Percentiles rank a stretch among this genome's conserved stretches.
Evolutionary conservation across 2,329 filamentous ascomycete species (phyloP).

Genomic region (Dryadomyces quercus-mongolicae): DNA sequence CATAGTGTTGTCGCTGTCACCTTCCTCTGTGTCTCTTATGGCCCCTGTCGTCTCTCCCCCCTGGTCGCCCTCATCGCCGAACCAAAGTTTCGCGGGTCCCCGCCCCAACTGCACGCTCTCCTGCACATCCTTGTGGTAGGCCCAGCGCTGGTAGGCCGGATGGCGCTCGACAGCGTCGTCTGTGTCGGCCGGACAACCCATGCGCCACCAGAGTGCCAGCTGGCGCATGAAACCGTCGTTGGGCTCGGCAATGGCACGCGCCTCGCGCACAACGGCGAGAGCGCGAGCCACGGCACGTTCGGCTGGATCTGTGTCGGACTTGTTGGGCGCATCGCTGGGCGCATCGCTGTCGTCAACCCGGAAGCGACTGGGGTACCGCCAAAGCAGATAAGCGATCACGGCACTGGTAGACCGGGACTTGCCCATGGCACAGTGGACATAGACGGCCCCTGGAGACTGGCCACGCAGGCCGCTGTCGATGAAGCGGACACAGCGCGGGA

Average conservation of each 20-base stretch:
- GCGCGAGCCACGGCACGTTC: conserved; percentile 44
- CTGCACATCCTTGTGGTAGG: conserved; percentile 41
- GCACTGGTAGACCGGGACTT: conserved; percentile 85
- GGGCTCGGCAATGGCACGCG: conserved; percentile 70
- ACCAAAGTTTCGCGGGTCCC: conserved; percentile 72
- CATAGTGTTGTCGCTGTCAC: neutral
- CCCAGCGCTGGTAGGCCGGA: conserved; percentile 67
- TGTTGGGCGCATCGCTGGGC: too few relatives aligned
- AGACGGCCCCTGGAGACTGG: conserved; percentile 28
- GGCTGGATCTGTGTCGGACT: conserved; percentile 24
- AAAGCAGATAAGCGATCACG: conserved; percentile 75
- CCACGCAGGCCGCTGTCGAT: conserved; percentile 60
- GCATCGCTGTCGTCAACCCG: conserved; percentile 12
- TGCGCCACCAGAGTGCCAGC: conserved; percentile 73
- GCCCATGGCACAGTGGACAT: conserved; percentile 76
- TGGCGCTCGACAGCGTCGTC: conserved; percentile 45
- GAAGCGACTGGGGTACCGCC: conserved; percentile 45
- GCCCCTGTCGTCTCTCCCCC: neutral
- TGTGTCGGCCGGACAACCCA: conserved; percentile 61
- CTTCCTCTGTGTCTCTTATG: neutral
- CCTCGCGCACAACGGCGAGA: conserved; percentile 55
- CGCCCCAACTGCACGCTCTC: conserved; percentile 57
- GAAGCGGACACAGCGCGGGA: conserved; percentile 68
- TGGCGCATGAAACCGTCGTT: conserved; percentile 89
- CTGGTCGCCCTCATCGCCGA: conserved; percentile 58